Percentiles rank a stretch among this genome's conserved stretches.
Evolutionary conservation across 192 early-diverging fungal species (phyloP).

Genomic region (Coemansia sp.): DNA sequence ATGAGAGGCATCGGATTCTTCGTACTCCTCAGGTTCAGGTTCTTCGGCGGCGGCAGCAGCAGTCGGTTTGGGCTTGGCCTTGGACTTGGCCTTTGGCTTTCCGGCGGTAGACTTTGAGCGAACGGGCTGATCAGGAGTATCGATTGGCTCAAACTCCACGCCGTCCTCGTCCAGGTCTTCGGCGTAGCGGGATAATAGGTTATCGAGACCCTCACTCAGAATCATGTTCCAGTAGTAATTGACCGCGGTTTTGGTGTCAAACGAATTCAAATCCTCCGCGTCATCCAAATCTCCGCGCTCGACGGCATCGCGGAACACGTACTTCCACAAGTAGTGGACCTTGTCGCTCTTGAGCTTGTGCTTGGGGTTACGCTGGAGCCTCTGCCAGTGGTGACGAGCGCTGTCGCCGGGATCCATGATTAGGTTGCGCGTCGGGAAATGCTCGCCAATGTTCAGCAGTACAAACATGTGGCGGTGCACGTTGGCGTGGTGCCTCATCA

Average conservation of each 20-base stretch:
- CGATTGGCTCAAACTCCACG: background rate
- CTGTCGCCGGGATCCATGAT: conserved; percentile 8
- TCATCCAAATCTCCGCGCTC: conserved; percentile 14
- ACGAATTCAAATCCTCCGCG: conserved; percentile 12
- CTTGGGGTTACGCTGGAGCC: background rate
- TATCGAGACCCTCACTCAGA: conserved; percentile 7
- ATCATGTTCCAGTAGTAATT: conserved; percentile 21
- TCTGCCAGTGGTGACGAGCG: conserved; percentile 18
- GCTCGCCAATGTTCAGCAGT: background rate
- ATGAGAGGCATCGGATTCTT: background rate
- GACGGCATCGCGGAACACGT: conserved; percentile 34
- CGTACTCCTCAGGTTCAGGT: background rate
- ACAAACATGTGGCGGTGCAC: conserved; percentile 22
- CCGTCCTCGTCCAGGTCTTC: conserved; percentile 11
- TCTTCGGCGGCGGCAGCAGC: too few relatives aligned
- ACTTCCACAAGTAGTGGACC: conserved; percentile 22
- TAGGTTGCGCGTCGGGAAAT: conserved; percentile 25
- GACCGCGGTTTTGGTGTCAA: conserved; percentile 15
- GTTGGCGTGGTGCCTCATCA: conserved; percentile 26
- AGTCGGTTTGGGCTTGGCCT: background rate
- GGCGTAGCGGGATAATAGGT: conserved; percentile 16
- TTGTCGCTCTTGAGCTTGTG: background rate
- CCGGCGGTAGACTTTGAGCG: background rate
- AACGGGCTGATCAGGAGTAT: background rate
- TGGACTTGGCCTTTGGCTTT: background rate